Evolutionary conservation across 805 yeast species (phyloP).

Genomic region (Candida nanaspora): DNA sequence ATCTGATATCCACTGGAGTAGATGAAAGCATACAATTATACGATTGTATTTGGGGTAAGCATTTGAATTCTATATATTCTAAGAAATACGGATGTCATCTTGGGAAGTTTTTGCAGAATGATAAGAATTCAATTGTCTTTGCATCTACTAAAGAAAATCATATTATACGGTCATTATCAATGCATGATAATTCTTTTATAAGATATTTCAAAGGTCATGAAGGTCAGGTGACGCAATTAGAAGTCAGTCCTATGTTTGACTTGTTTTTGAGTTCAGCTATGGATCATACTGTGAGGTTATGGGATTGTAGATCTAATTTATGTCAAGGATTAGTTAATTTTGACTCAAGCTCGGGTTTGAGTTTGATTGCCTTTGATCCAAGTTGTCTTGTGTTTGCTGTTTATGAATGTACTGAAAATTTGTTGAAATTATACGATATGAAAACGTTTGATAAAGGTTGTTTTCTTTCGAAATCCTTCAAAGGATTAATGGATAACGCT

Average conservation of each 20-base stretch:
- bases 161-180: constrained; percentile 65
- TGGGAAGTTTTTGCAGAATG: constrained; percentile 76
- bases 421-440: constrained; percentile 54
- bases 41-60: constrained; percentile 64
- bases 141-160: constrained; percentile 76
- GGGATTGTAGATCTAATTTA: constrained; percentile 74
- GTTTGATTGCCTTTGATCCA: constrained; percentile 71
- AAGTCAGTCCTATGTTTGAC: constrained; percentile 65
- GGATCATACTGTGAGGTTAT: constrained; percentile 75
- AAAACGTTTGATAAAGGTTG: constrained; percentile 52
- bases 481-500: background rate
- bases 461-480: constrained; percentile 32
- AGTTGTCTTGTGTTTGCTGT: constrained; percentile 76
- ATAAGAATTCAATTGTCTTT: constrained; percentile 58
- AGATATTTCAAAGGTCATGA: constrained; percentile 88
- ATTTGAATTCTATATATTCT: constrained; percentile 60
- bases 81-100: constrained; percentile 90
- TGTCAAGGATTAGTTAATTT: constrained; percentile 57
- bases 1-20: constrained; percentile 64
- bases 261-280: constrained; percentile 57
- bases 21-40: constrained; percentile 82
- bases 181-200: constrained; percentile 71
- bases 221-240: constrained; percentile 63
- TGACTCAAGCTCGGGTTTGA: constrained; percentile 32
- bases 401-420: constrained; percentile 36